These are phyloP conservation scores for Diaporthe longicolla DNA, from an alignment of 2,329 filamentous ascomycete species.

Conservation along the genomic window DNA sequence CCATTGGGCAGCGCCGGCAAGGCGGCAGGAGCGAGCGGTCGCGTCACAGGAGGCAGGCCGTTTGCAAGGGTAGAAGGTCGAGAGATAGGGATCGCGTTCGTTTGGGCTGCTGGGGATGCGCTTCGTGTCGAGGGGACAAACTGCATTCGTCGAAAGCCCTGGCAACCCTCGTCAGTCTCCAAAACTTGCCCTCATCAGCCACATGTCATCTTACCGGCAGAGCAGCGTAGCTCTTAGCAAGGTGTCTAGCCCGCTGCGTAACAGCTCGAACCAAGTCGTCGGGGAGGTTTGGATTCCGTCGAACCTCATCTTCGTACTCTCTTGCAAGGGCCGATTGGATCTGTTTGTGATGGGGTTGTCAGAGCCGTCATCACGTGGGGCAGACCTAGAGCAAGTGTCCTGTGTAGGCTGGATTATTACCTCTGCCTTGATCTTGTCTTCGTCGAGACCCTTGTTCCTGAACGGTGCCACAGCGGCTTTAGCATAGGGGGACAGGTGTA, in stretches of 20 bases:
- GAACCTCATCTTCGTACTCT: slow-evolving; percentile 8
- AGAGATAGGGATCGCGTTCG: background rate
- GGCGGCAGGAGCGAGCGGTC: background rate
- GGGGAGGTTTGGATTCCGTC: background rate
- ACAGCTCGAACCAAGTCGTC: background rate
- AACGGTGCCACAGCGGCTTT: background rate
- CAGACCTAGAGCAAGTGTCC: background rate
- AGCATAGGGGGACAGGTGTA: slow-evolving; percentile 20
- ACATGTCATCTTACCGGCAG: slow-evolving; percentile 32
- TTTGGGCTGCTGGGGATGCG: background rate
- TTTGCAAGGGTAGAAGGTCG: background rate
- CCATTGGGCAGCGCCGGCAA: slow-evolving; percentile 4
- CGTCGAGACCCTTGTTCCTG: background rate
- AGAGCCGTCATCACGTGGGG: background rate
- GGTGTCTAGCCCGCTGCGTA: background rate
- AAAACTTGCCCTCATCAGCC: background rate
- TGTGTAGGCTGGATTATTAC: slow-evolving; percentile 19
- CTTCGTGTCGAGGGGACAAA: background rate
- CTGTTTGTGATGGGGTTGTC: slow-evolving; percentile 15
- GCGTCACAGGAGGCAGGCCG: background rate
- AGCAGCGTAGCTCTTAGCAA: slow-evolving; percentile 7
- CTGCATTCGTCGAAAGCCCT: slow-evolving; percentile 31
- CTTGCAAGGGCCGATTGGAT: slow-evolving; percentile 12
- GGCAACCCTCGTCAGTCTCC: slow-evolving; percentile 3
- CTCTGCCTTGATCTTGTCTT: slow-evolving; percentile 16